Evolutionary conservation across 441 rosid species (phyloP).

Genomic region (Brassica balearica): DNA sequence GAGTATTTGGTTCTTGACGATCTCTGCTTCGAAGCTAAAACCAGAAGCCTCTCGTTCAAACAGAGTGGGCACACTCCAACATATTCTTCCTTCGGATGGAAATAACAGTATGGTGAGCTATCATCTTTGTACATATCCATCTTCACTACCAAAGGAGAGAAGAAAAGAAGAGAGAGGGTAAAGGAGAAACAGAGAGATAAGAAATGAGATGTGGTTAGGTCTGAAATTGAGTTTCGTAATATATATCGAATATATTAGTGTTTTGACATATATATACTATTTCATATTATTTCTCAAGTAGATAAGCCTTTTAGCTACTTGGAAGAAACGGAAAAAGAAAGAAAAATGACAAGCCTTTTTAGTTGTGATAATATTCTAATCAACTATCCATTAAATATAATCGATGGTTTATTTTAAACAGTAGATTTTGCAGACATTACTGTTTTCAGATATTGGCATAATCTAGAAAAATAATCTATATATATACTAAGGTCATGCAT

Average conservation of each 20-base stretch:
- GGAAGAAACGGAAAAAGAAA: neutral
- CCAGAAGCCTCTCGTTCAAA: constrained; percentile 78
- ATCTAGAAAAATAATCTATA: neutral
- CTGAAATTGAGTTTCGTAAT: constrained; percentile 33
- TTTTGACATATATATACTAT: neutral
- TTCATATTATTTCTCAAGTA: constrained; percentile 36
- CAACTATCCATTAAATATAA: neutral
- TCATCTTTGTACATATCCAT: constrained; percentile 74
- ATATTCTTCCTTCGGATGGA: constrained; percentile 69
- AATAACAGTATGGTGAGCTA: constrained; percentile 64
- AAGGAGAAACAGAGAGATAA: constrained; percentile 25
- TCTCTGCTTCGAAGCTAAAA: constrained; percentile 74
- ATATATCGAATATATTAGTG: constrained; percentile 27
- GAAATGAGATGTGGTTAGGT: constrained; percentile 29
- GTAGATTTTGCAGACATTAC: constrained; percentile 18
- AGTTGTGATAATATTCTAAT: neutral
- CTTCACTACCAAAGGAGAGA: constrained; percentile 22
- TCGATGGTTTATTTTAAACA: neutral
- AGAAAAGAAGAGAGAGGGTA: constrained; percentile 28
- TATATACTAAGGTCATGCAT: constrained; percentile 1
- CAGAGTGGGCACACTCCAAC: constrained; percentile 85
- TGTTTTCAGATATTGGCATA: constrained; percentile 16
- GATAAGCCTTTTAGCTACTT: constrained; percentile 32
- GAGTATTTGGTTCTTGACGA: constrained; percentile 42
- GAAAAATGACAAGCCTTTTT: constrained; percentile 10